Evolutionary conservation across 371 early-diverging fungal genomes (phyloP), one percentile per base, ranked within the genome.

Genomic region (Haplosporangium sp.): DNA sequence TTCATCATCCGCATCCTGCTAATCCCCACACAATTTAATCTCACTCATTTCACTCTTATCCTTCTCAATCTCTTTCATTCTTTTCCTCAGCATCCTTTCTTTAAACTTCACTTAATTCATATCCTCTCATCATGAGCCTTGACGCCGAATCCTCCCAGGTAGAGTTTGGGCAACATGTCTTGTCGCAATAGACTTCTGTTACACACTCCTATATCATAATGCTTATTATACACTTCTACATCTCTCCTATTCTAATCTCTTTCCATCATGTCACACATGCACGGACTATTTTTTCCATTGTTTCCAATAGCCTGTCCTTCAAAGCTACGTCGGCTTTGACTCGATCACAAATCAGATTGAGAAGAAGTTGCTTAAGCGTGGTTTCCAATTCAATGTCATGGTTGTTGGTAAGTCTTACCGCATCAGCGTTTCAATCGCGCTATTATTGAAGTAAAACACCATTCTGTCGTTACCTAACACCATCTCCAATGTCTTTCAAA

Each of bases 311-410:
- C 84, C 86, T 56, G 74, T 84, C 42, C 87, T 90, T 63, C 87
- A 89, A 83, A 90, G 91, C 64, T 96, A 97, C 84, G 97, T 98
- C 76, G 98, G 97, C 57, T 97, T 97, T 84, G 98, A 97, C 88
- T 92, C 94, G 65, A 94, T 97, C 86, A 94, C 97, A 63, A 88
- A 90, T 65, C 98, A 98, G 78, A 78, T 78, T 73, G 78, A 78
- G 50, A 78, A 78, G 67, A 78, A 78, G 78, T 88, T 97, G 67
- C 85, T 97, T 65, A 96, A 96, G 87, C 91, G 96, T 58, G 97
- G 97, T 44, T 97, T 98, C 86, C 91, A 92, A 82, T 95, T 97
- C 85, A 98, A 98, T 87, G 89, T 98, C 74, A 95, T 97, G 91
- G 91, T 97, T 56, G 97, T 96, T 73, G 97, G 97, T 92, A 83